phyloP scores from a whole-genome alignment of 2,329 filamentous ascomycete species.

The Emmonsiellopsis sp. region DNA sequence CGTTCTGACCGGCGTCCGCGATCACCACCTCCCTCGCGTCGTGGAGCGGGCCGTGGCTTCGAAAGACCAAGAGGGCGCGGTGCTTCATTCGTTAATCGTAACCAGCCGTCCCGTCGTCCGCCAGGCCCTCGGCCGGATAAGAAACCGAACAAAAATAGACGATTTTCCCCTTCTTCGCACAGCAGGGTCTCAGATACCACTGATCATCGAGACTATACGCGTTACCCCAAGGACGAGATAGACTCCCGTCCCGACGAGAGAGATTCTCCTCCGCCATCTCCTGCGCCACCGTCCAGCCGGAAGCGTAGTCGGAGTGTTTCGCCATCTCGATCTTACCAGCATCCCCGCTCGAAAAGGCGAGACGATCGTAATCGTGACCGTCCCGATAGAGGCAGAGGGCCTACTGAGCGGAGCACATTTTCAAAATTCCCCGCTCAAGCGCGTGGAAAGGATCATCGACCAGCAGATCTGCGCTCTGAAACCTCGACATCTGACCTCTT shows the following conservation, averaged over 20 bases:
- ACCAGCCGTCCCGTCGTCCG: constrained; percentile 11
- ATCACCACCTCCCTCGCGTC: constrained; percentile 26
- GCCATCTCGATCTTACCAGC: constrained; percentile 20
- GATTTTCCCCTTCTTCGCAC: constrained; percentile 8
- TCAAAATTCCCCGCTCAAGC: constrained; percentile 24
- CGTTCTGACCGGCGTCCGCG: constrained; percentile 33
- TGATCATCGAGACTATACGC: constrained; percentile 16
- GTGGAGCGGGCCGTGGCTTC: constrained; percentile 22
- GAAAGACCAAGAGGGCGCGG: constrained; percentile 23
- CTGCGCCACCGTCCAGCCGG: constrained; percentile 26
- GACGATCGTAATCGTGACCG: constrained; percentile 31
- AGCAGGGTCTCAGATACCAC: constrained; percentile 2
- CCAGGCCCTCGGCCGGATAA: constrained; percentile 16
- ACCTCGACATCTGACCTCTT: constrained; percentile 16
- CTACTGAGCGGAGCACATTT: constrained; percentile 24
- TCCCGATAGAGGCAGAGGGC: constrained; percentile 26
- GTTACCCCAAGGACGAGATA: constrained; percentile 12
- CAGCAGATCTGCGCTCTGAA: constrained; percentile 18
- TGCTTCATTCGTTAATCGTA: constrained; percentile 17
- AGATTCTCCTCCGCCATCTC: constrained; percentile 19
- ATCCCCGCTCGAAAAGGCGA: constrained; percentile 22
- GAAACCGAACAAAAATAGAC: constrained; percentile 16
- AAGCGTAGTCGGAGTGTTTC: constrained; percentile 35
- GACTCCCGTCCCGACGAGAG: constrained; percentile 18
- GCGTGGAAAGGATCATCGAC: constrained; percentile 23